Conservation (phyloP, 2,329 filamentous ascomycete genomes). For the Microdochium trichocladiopsis region DNA sequence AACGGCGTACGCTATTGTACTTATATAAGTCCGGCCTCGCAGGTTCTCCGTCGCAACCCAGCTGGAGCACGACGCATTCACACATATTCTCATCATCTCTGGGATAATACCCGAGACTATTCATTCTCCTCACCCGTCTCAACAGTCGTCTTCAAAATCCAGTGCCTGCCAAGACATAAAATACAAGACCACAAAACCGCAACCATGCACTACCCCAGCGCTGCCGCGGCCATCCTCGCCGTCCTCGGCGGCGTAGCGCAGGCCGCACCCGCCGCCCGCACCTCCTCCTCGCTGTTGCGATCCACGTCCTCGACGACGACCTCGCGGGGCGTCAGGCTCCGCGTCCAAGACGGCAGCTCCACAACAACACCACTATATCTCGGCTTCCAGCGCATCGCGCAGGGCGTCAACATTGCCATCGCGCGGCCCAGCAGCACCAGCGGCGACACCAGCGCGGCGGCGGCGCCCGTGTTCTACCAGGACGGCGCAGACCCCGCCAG, state of each 20-base stretch:
- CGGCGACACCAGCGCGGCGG: no score
- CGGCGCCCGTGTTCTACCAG: background rate
- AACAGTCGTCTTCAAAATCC: no score
- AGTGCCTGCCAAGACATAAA: background rate
- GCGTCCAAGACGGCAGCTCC: background rate
- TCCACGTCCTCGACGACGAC: no score
- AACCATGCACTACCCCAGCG: background rate
- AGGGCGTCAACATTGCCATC: constrained; percentile 1
- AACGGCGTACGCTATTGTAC: no score
- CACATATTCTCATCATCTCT: no score
- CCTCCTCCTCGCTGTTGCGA: no score
- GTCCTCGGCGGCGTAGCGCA: background rate
- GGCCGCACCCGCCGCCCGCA: background rate
- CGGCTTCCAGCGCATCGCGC: background rate
- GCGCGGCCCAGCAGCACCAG: background rate
- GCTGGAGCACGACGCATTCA: no score
- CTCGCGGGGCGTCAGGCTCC: background rate
- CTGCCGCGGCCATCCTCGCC: background rate
- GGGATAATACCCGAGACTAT: no score
- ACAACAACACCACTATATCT: background rate
- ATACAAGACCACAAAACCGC: no score
- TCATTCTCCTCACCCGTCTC: no score
- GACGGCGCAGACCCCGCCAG: background rate
- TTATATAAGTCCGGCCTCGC: no score
- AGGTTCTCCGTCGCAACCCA: no score